Conservation (phyloP, 2,329 filamentous ascomycete species). For the Penicillium sp. region DNA sequence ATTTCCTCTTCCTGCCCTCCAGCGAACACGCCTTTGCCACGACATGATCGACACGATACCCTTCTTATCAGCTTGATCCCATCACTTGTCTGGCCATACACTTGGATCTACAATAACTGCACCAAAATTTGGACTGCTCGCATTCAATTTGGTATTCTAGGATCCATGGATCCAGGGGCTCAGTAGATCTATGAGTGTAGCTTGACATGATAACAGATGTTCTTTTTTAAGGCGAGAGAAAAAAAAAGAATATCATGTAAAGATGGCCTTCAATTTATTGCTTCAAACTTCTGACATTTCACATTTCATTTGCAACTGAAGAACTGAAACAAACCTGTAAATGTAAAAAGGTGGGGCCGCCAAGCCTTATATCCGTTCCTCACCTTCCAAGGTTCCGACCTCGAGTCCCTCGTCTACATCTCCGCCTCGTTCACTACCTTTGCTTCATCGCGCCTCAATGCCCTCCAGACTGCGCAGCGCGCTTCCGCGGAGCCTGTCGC, state of each 20-base stretch:
- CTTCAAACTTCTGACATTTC: background rate
- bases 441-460: constrained; percentile 29
- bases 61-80: constrained; percentile 25
- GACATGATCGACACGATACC: constrained; percentile 28
- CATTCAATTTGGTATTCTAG: constrained; percentile 8
- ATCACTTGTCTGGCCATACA: constrained; percentile 9
- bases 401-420: constrained; percentile 11
- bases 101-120: constrained; percentile 13
- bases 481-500: constrained; percentile 35
- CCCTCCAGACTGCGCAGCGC: constrained; percentile 39
- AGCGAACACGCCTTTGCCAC: constrained; percentile 22
- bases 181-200: constrained; percentile 10
- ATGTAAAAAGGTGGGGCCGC: constrained; percentile 11
- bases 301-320: background rate
- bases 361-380: constrained; percentile 23
- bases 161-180: background rate
- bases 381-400: constrained; percentile 10
- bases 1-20: constrained; percentile 24
- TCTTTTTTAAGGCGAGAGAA: constrained; percentile 7
- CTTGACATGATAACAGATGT: constrained; percentile 1
- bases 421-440: constrained; percentile 1
- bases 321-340: background rate
- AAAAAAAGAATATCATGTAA: constrained; percentile 19
- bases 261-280: constrained; percentile 9
- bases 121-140: constrained; percentile 13